Conservation (phyloP, 148 eudicot genomes). For the Dysphania ambrosioides region DNA sequence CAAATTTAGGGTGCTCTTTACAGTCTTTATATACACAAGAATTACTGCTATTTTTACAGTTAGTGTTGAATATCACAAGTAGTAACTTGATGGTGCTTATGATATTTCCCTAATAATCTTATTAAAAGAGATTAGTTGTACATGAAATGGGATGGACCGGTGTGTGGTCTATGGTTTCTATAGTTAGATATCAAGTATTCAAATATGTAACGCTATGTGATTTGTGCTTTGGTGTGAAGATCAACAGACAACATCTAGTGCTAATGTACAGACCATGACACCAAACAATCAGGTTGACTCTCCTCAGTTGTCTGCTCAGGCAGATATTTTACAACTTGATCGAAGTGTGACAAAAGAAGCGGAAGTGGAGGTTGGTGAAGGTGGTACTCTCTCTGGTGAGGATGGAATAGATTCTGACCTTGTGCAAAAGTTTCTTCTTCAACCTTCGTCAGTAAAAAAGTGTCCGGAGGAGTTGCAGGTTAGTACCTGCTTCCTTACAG, state of each 20-base stretch:
- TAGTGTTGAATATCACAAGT: not conserved
- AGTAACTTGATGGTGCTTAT: not conserved
- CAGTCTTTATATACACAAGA: not conserved
- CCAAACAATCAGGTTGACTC: constrained; percentile 42
- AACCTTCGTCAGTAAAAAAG: constrained; percentile 54
- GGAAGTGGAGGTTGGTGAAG: constrained; percentile 37
- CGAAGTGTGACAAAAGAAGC: constrained; percentile 33
- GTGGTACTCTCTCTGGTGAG: constrained; percentile 35
- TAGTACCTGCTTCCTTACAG: constrained; percentile 12
- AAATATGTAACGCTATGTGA: not conserved
- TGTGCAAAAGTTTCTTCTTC: constrained; percentile 70
- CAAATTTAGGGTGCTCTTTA: not conserved
- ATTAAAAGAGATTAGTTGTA: not conserved
- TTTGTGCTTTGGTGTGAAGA: constrained; percentile 31
- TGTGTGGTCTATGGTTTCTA: not conserved
- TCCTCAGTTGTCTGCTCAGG: constrained; percentile 42
- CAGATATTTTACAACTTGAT: constrained; percentile 39
- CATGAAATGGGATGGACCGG: not conserved
- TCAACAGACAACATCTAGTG: constrained; percentile 33
- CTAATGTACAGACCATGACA: constrained; percentile 32
- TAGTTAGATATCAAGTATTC: not conserved
- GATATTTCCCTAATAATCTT: not conserved
- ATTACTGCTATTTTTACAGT: not conserved
- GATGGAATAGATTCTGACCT: constrained; percentile 47
- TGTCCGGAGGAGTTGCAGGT: constrained; percentile 82